Percentiles rank a stretch among this genome's conserved stretches.
Evolutionary conservation across 805 yeast genomes (phyloP).

Genomic region (Lipomyces orientalis): DNA sequence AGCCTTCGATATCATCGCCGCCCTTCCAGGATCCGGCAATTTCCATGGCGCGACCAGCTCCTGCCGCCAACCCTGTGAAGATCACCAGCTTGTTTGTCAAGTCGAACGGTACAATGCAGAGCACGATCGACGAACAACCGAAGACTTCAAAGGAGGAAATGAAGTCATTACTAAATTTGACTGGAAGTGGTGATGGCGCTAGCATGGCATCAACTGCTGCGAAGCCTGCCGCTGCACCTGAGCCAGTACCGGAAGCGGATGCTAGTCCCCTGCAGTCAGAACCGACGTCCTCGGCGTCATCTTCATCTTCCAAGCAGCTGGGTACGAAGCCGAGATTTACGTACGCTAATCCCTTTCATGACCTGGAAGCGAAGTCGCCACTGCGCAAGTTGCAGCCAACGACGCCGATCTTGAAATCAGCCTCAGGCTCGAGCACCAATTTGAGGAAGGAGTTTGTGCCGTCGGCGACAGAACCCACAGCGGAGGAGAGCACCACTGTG

Average conservation of each 20-base stretch:
- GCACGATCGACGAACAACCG: background rate
- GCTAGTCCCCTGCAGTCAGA: background rate
- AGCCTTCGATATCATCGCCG: slow-evolving; percentile 6
- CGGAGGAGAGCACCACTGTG: background rate
- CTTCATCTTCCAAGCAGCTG: slow-evolving; percentile 2
- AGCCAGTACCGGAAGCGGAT: background rate
- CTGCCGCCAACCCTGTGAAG: slow-evolving; percentile 8
- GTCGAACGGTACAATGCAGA: background rate
- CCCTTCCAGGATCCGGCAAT: slow-evolving; percentile 30
- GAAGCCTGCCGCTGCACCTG: background rate
- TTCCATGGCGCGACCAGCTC: slow-evolving; percentile 20
- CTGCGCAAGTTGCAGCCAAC: slow-evolving; percentile 9
- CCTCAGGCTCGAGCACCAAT: background rate
- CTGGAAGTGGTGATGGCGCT: background rate
- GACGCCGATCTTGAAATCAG: slow-evolving; percentile 5
- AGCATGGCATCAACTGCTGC: background rate
- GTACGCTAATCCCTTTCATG: slow-evolving; percentile 30
- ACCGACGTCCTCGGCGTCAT: background rate
- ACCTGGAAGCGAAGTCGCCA: slow-evolving; percentile 25
- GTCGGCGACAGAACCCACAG: background rate
- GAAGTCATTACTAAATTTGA: background rate
- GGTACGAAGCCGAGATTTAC: slow-evolving; percentile 26
- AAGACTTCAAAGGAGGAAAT: background rate
- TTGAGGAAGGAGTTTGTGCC: background rate
- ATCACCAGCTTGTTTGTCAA: slow-evolving; percentile 4